A percentile compares a stretch with the other conserved stretches of the same genome.
Evolutionary conservation across 2,329 filamentous ascomycete species (phyloP).

Genomic region (Cercospora berteroae): DNA sequence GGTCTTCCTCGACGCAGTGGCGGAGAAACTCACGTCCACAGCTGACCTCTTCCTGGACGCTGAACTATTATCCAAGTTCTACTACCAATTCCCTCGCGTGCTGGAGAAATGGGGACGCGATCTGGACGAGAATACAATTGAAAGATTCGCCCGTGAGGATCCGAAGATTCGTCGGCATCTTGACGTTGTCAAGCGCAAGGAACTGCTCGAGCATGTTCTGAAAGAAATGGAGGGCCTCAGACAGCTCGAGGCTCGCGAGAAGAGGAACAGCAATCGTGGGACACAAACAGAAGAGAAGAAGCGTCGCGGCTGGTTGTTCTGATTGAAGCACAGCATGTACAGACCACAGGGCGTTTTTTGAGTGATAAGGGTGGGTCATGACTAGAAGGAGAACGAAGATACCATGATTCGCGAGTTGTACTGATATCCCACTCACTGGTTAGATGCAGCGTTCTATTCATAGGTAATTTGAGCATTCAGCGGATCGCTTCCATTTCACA

Average conservation of each 20-base stretch:
- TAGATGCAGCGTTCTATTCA: background rate
- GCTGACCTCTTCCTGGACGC: slow-evolving; percentile 97
- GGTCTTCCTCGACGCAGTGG: slow-evolving; percentile 95
- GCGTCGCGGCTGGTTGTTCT: slow-evolving; percentile 39
- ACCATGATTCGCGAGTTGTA: slow-evolving; percentile 1
- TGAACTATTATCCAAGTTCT: slow-evolving; percentile 93
- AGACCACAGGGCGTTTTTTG: slow-evolving; percentile 10
- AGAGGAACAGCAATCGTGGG: slow-evolving; percentile 49
- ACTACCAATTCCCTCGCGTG: slow-evolving; percentile 91
- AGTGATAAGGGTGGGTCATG: background rate
- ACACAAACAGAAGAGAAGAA: slow-evolving; percentile 35
- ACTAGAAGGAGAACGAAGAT: background rate
- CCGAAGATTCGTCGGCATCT: slow-evolving; percentile 84
- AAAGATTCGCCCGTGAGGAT: slow-evolving; percentile 89
- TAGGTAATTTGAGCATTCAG: background rate
- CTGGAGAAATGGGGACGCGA: slow-evolving; percentile 79
- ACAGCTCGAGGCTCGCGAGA: slow-evolving; percentile 74
- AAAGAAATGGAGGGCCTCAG: slow-evolving; percentile 93
- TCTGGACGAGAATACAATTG: slow-evolving; percentile 69
- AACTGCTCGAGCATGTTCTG: slow-evolving; percentile 85
- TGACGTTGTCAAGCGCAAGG: slow-evolving; percentile 88
- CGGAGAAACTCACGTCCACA: slow-evolving; percentile 89
- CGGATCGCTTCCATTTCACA: background rate
- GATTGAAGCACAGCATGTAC: slow-evolving; percentile 2
- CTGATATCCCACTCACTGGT: slow-evolving; percentile 1